A percentile compares a stretch with the other conserved stretches of the same genome.
These are phyloP conservation scores for Penicillium sp. DNA, from an alignment of 2,329 filamentous ascomycete species.

Conservation along the genomic window DNA sequence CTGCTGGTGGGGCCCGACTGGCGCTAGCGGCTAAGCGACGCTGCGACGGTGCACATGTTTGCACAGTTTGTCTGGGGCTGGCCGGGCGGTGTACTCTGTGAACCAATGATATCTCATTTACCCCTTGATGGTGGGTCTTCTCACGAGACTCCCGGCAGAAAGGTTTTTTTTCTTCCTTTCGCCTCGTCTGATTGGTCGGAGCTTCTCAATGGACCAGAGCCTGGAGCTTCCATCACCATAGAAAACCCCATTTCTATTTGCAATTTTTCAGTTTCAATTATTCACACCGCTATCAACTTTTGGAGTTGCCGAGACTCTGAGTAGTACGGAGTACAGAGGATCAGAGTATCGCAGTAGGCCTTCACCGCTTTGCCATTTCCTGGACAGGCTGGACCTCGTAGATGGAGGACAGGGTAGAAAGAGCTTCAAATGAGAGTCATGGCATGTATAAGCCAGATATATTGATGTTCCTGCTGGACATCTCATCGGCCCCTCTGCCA, in stretches of 20 bases:
- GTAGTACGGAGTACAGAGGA: background rate
- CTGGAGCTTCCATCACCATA: background rate
- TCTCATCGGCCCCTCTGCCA: too few species aligned
- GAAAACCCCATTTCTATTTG: background rate
- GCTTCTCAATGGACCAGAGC: background rate
- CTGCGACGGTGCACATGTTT: constrained; percentile 39
- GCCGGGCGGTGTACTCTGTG: background rate
- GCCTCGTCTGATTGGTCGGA: constrained; percentile 7
- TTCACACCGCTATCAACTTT: constrained; percentile 13
- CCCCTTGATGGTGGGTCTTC: background rate
- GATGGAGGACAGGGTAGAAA: too few species aligned
- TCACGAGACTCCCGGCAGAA: constrained; percentile 5
- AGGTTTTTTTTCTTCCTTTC: constrained; percentile 7
- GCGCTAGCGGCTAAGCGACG: constrained; percentile 40
- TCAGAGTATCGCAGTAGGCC: background rate
- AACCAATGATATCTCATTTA: background rate
- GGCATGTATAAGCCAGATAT: too few species aligned
- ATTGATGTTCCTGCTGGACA: too few species aligned
- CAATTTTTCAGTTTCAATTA: constrained; percentile 8
- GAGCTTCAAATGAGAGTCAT: too few species aligned
- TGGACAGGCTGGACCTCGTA: background rate
- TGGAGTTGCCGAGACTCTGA: background rate
- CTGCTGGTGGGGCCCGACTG: background rate
- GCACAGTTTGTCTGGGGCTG: background rate
- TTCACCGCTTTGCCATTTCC: background rate